Conservation (phyloP, 768 basidiomycete species). For the Mycena epipterygia region DNA sequence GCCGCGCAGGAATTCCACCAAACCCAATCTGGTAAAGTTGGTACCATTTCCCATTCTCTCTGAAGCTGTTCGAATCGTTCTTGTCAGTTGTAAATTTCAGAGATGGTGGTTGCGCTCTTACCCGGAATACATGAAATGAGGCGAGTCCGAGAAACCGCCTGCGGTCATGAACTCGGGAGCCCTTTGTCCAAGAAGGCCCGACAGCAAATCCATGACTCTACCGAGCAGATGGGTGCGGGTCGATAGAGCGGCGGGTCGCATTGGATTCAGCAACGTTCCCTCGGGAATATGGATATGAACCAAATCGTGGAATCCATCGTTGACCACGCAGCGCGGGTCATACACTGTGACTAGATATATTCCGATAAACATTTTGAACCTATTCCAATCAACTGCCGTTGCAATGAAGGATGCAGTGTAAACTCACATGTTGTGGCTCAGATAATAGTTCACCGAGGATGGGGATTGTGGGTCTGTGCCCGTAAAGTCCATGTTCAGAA, state of each 20-base stretch:
- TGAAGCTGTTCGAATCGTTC: background rate
- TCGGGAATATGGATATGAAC: constrained; percentile 33
- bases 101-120: background rate
- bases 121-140: constrained; percentile 36
- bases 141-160: constrained; percentile 35
- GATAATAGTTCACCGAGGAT: constrained; percentile 34
- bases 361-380: constrained; percentile 36
- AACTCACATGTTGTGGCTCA: constrained; percentile 35
- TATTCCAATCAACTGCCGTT: background rate
- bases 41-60: constrained; percentile 33
- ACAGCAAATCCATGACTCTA: constrained; percentile 34
- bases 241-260: constrained; percentile 37
- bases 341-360: constrained; percentile 35
- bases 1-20: constrained; percentile 37
- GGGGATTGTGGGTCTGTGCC: constrained; percentile 36
- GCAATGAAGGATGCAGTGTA: background rate
- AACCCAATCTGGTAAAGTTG: constrained; percentile 33
- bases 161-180: constrained; percentile 33
- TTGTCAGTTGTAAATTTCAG: background rate
- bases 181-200: constrained; percentile 30
- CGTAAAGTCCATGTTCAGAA: constrained; percentile 20
- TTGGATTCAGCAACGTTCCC: constrained; percentile 36
- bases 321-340: constrained; percentile 32
- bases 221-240: constrained; percentile 37
- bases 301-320: constrained; percentile 36